phyloP scores from a whole-genome alignment of 306 rosid genomes.

The Heteromeles arbutifolia region DNA sequence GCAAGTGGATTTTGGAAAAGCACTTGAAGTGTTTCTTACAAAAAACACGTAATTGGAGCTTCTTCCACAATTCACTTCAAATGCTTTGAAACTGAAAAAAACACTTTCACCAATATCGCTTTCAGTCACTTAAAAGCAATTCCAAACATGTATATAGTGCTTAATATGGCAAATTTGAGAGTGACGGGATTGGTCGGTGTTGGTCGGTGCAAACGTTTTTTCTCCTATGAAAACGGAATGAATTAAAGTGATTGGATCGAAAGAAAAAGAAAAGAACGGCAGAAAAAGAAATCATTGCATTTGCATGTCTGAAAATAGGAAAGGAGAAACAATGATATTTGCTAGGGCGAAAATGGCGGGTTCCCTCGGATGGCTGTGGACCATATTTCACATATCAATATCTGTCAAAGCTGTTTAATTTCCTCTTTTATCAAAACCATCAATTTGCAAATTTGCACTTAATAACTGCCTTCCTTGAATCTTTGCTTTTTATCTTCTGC shows the following conservation, averaged over 20 bases:
- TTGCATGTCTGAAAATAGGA: constrained; percentile 4
- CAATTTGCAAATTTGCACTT: not conserved
- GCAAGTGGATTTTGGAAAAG: fast-evolving
- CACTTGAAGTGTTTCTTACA: too few relatives aligned
- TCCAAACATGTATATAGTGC: too few relatives aligned
- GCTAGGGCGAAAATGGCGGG: constrained; percentile 13
- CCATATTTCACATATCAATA: not conserved
- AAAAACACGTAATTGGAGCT: too few relatives aligned
- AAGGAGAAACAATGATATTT: not conserved
- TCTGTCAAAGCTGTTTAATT: not conserved
- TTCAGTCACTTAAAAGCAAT: too few relatives aligned
- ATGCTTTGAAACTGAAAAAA: too few relatives aligned
- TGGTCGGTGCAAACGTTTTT: not conserved
- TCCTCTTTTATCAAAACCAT: not conserved
- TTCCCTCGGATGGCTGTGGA: constrained; percentile 9
- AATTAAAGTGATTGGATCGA: not conserved
- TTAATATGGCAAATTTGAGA: not conserved
- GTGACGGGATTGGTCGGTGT: not conserved
- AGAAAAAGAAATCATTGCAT: not conserved
- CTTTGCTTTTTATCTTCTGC: not conserved
- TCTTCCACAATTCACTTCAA: too few relatives aligned
- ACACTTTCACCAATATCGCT: too few relatives aligned
- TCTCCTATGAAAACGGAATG: not conserved
- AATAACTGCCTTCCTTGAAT: not conserved
- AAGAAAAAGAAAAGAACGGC: not conserved